These are phyloP conservation scores for Cyathus olla DNA, from an alignment of 1,284 basidiomycete genomes.

Conservation along the genomic window DNA sequence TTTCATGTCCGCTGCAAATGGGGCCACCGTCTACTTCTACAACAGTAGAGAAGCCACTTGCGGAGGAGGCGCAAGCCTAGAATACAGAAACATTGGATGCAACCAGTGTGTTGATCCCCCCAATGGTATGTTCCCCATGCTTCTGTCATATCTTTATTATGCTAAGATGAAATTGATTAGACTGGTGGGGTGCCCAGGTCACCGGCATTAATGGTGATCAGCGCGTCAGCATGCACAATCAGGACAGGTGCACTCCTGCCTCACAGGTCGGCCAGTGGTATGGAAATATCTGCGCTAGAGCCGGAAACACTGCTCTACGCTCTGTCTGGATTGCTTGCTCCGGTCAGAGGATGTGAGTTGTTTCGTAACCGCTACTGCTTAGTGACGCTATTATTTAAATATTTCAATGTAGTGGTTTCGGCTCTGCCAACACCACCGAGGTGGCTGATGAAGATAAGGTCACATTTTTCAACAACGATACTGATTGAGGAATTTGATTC, in stretches of 20 bases:
- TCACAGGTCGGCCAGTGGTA: not conserved
- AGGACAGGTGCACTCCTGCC: not conserved
- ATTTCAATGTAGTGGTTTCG: too few species aligned
- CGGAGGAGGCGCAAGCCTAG: not conserved
- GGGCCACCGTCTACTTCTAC: not conserved
- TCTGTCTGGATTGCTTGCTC: not conserved
- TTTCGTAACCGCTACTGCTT: too few species aligned
- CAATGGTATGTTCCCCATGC: not conserved
- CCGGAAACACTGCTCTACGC: not conserved
- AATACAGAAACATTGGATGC: not conserved
- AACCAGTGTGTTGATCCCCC: not conserved
- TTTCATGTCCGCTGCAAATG: not conserved
- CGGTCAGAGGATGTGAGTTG: too few species aligned
- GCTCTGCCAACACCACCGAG: too few species aligned
- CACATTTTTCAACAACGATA: too few species aligned
- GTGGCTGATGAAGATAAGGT: too few species aligned
- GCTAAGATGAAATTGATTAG: not conserved
- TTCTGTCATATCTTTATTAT: not conserved
- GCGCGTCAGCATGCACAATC: not conserved
- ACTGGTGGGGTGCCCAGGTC: not conserved
- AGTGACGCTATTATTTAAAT: too few species aligned
- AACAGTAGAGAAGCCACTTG: not conserved
- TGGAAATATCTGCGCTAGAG: not conserved
- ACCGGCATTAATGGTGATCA: not conserved
- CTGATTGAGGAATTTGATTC: too few species aligned